Base-by-base conservation (phyloP, 2,329 filamentous ascomycete species). In the Gnomoniopsis smithogilvyi region DNA sequence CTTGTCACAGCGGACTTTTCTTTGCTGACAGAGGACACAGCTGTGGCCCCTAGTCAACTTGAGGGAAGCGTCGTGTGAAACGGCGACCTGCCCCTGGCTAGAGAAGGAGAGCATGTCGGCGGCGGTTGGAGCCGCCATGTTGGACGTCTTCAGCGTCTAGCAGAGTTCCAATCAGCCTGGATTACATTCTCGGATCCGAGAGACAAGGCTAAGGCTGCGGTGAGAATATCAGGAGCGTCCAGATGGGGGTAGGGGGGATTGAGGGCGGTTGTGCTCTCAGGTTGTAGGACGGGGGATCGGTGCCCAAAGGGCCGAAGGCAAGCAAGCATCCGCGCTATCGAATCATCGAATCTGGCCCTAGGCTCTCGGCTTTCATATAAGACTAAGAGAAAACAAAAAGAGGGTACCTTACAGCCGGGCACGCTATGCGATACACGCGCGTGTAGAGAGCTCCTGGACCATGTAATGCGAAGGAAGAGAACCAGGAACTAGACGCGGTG, bases 1-100 rank as follows among this genome's bases (percentile, higher is more conserved):
- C 72, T 88, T 88, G 71, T 91, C 86, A 72, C 89, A 92, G 61
- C 86, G 86, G 46, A 92, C 82, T 70, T 92, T 92, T 62, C 88
- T 84, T 69, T 90, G 88, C 69, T 92, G 89, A 68, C 90, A 94
- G 21, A 87, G 78, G 15, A 91, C 80, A 67, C 90, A 94, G 61
- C 82, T 84, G 62, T 83, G 82, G 60, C 82, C 82, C 52, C 83
- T 77, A 43, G 82, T 85, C 65, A 85, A 72, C 70, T 85, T 85
- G 57, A 74, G 72, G 43, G 76, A 74, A 55, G 75, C 67, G 61
- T 82, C 80, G 61, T 67, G 60, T 56, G 61, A 33, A 38, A 56
- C 54, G 10, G 58, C 62, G 52, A 60, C 54, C 49, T 60, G 48
- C 38, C 51, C 62, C 64, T 67, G 61, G 69, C 68, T 64, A 69